These are phyloP conservation scores for Coniferiporia weirii DNA, from an alignment of 1,284 basidiomycete species.

Conservation along the genomic window DNA sequence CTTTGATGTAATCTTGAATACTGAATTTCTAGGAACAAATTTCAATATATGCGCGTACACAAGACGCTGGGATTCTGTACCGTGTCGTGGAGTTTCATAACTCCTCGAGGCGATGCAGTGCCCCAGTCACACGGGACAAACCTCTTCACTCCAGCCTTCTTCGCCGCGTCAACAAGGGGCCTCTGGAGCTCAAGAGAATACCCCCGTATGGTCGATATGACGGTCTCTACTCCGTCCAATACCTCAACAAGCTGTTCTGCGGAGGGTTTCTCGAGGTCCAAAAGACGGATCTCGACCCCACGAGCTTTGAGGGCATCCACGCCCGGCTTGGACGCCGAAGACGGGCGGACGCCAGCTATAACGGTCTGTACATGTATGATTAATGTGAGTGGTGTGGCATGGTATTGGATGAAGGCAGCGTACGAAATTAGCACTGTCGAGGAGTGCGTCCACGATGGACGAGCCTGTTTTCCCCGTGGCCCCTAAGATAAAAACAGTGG, in stretches of 20 bases:
- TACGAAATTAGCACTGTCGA: neutral
- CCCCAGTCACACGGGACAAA: slow-evolving; percentile 18
- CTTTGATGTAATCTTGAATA: slow-evolving; percentile 10
- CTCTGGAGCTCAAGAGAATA: slow-evolving; percentile 1
- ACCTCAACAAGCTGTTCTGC: slow-evolving; percentile 2
- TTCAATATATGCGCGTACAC: neutral
- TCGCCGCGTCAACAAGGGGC: slow-evolving; percentile 12
- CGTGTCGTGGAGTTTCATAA: slow-evolving; percentile 2
- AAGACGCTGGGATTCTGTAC: neutral
- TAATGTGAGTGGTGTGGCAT: neutral
- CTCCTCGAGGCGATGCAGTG: slow-evolving; percentile 10
- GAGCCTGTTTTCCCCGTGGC: neutral
- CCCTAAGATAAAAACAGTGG: neutral
- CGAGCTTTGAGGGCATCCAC: slow-evolving; percentile 5
- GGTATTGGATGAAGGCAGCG: neutral
- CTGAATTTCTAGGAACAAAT: slow-evolving; percentile 13
- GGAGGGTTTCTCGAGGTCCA: slow-evolving; percentile 4
- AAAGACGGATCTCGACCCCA: slow-evolving; percentile 12
- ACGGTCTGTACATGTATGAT: neutral
- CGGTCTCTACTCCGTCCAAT: slow-evolving; percentile 5
- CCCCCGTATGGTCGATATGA: slow-evolving; percentile 7
- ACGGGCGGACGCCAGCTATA: slow-evolving; percentile 12
- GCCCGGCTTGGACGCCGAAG: slow-evolving; percentile 9
- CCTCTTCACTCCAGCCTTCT: slow-evolving; percentile 15
- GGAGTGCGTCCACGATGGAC: neutral